A percentile compares a stretch with the other conserved stretches of the same genome.
Evolutionary conservation across 1,284 basidiomycete species (phyloP).

Genomic region (Trichosporon sp.): DNA sequence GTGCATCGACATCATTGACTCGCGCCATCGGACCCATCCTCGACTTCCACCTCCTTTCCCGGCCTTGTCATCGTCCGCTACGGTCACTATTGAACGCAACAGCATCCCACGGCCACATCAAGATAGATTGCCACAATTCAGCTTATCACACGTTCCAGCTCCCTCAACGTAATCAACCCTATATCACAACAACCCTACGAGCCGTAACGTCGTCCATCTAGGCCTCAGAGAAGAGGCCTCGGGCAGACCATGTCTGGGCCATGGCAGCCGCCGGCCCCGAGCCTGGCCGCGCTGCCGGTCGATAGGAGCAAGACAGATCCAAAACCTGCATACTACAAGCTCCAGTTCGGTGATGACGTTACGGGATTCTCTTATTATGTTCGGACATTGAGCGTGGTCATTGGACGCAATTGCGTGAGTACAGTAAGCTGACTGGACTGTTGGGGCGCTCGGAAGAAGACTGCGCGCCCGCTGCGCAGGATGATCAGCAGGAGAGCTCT

Average conservation of each 20-base stretch:
- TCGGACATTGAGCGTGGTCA: conserved; percentile 45
- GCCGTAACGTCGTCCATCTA: conserved; percentile 1
- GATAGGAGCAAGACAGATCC: conserved; percentile 48
- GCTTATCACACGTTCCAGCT: neutral
- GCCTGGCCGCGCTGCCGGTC: conserved; percentile 44
- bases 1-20: neutral
- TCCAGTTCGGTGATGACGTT: conserved; percentile 48
- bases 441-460: neutral
- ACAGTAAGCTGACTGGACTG: neutral
- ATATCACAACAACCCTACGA: neutral
- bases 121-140: conserved; percentile 1
- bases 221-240: conserved; percentile 1
- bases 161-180: neutral
- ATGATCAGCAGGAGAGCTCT: neutral
- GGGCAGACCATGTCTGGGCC: conserved; percentile 16
- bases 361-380: conserved; percentile 51
- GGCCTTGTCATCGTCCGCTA: neutral
- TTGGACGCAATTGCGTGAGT: conserved; percentile 47
- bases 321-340: conserved; percentile 50
- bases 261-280: conserved; percentile 44
- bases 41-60: neutral
- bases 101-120: neutral
- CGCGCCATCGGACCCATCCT: neutral
- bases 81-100: neutral
- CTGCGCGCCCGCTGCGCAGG: neutral